phyloP scores from a whole-genome alignment of 176 grass and related monocot species.

The Cenchrus fungigraminus region DNA sequence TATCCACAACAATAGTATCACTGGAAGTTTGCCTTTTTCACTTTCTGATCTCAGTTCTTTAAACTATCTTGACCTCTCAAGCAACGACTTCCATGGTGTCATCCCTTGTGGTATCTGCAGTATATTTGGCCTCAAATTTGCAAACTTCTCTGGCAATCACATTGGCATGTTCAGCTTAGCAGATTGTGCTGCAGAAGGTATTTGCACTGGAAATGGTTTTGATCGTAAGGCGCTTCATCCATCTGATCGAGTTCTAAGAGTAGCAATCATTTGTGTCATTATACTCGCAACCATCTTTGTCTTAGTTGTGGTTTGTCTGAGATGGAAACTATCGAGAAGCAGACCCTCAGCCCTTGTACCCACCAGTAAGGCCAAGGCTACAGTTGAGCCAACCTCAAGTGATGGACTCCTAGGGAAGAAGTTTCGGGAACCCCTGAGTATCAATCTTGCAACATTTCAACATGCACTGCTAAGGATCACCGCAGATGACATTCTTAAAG shows the following conservation, averaged over 20 bases:
- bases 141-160: conserved; percentile 79
- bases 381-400: conserved; percentile 70
- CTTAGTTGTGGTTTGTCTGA: conserved; percentile 45
- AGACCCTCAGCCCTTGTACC: conserved; percentile 49
- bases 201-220: conserved; percentile 45
- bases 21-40: conserved; percentile 67
- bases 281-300: conserved; percentile 42
- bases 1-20: conserved; percentile 82
- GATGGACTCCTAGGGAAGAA: conserved; percentile 86
- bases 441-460: conserved; percentile 94
- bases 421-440: conserved; percentile 82
- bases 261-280: conserved; percentile 47
- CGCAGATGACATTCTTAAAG: conserved; percentile 81
- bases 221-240: conserved; percentile 36
- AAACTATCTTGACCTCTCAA: conserved; percentile 87
- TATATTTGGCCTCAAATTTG: conserved; percentile 69
- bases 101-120: conserved; percentile 83
- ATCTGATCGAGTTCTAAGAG: conserved; percentile 43
- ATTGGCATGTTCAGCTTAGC: conserved; percentile 54
- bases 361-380: conserved; percentile 56
- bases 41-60: conserved; percentile 74
- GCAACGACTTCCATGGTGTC: conserved; percentile 69
- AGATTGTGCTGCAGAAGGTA: conserved; percentile 56
- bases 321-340: conserved; percentile 55
- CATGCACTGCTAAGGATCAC: conserved; percentile 83